Conservation (phyloP, 1,284 basidiomycete genomes). For the Vanrija sp. region DNA sequence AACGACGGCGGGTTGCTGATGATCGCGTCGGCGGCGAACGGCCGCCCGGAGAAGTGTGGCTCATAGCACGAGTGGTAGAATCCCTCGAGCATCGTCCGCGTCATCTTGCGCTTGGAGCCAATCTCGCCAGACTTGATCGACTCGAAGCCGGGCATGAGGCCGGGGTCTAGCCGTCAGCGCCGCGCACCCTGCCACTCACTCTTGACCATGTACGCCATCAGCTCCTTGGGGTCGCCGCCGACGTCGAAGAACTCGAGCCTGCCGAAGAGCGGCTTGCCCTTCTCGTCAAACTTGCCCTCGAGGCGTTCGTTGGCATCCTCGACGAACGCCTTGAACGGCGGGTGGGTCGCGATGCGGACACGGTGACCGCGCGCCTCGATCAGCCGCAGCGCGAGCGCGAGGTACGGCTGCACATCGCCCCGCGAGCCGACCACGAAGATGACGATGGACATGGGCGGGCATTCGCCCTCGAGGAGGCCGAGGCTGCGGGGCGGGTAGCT, state of each 20-base stretch:
- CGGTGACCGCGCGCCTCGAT: conserved; percentile 56
- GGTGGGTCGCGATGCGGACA: conserved; percentile 64
- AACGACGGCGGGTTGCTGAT: conserved; percentile 64
- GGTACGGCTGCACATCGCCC: conserved; percentile 67
- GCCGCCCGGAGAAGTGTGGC: conserved; percentile 30
- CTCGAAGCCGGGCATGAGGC: conserved; percentile 36
- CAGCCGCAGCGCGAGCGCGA: conserved; percentile 60
- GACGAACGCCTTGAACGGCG: conserved; percentile 60
- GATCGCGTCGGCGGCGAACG: conserved; percentile 61
- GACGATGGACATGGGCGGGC: conserved; percentile 57
- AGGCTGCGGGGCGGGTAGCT: too few species aligned
- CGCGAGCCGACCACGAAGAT: conserved; percentile 64
- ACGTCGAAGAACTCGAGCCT: conserved; percentile 41
- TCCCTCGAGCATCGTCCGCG: conserved; percentile 55
- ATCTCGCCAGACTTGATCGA: conserved; percentile 41
- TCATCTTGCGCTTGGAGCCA: conserved; percentile 39
- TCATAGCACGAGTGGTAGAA: conserved; percentile 58
- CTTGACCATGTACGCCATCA: conserved; percentile 49
- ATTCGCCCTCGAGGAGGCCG: background rate
- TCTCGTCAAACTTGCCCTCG: conserved; percentile 53
- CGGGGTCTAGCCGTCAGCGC: conserved; percentile 34
- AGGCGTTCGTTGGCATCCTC: conserved; percentile 53
- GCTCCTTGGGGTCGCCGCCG: conserved; percentile 43
- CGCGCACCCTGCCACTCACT: conserved; percentile 30
- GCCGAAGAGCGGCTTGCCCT: conserved; percentile 46